A percentile compares a stretch with the other conserved stretches of the same genome.
Conservation (phyloP, 805 yeast genomes). For the Maudiozyma bulderi region DNA sequence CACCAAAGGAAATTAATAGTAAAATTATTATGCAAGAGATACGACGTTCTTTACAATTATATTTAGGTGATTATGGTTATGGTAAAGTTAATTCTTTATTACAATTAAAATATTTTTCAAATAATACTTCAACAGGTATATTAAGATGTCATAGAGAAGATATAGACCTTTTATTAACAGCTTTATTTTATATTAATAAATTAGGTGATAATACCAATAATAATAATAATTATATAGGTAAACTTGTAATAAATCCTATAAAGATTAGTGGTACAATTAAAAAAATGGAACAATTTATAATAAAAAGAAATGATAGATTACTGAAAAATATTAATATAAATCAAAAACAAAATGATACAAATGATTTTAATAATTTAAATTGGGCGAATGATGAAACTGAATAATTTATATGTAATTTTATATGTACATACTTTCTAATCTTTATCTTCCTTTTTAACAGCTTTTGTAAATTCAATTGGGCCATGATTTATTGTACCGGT, state of each 20-base stretch:
- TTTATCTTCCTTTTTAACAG: slow-evolving; percentile 2
- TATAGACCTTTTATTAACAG: slow-evolving; percentile 52
- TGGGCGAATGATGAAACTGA: not conserved
- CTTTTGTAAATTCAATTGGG: slow-evolving; percentile 40
- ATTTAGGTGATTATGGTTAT: slow-evolving; percentile 72
- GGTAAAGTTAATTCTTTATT: slow-evolving; percentile 54
- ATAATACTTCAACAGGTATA: slow-evolving; percentile 75
- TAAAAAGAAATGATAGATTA: slow-evolving; percentile 32
- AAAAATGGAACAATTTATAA: slow-evolving; percentile 66
- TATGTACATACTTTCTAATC: not conserved
- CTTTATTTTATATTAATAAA: slow-evolving; percentile 46
- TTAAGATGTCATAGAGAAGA: slow-evolving; percentile 64
- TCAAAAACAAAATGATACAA: not conserved
- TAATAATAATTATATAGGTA: slow-evolving; percentile 19
- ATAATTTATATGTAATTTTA: not conserved
- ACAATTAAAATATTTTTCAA: slow-evolving; percentile 70
- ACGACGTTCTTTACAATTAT: slow-evolving; percentile 44
- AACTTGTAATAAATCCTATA: slow-evolving; percentile 39
- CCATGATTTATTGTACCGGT: slow-evolving; percentile 21
- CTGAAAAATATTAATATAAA: slow-evolving; percentile 2
- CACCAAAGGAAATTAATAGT: slow-evolving; percentile 40
- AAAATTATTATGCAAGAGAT: slow-evolving; percentile 45
- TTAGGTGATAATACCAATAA: slow-evolving; percentile 40
- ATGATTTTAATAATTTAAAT: slow-evolving; percentile 8
- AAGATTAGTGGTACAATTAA: slow-evolving; percentile 82